Evolutionary conservation across 176 grass and related monocot species (phyloP).

Genomic region (Lolium multiflorum): DNA sequence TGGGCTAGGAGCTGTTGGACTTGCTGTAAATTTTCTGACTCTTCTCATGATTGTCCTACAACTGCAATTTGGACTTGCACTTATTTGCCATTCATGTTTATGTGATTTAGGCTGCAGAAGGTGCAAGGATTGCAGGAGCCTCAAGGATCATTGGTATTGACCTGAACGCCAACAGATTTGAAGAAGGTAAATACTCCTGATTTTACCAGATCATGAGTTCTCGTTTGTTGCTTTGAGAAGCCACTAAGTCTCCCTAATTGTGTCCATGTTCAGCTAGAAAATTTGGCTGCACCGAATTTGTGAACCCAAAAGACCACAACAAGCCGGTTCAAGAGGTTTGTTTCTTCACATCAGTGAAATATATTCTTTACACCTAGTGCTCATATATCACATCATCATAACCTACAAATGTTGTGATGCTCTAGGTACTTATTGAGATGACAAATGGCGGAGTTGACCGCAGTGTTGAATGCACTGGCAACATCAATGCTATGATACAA

Average conservation of each 20-base stretch:
- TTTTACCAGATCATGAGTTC: neutral
- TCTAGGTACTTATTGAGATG: slow-evolving; percentile 87
- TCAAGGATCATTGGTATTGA: slow-evolving; percentile 86
- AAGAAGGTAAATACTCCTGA: slow-evolving; percentile 56
- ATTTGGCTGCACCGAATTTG: slow-evolving; percentile 83
- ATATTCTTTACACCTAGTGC: neutral
- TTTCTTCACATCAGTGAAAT: neutral
- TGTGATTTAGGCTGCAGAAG: slow-evolving; percentile 68
- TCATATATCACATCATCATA: neutral
- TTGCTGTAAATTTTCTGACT: slow-evolving; percentile 61
- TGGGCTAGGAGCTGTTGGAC: slow-evolving; percentile 89
- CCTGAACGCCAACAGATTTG: slow-evolving; percentile 75
- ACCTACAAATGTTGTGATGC: neutral
- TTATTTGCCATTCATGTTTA: slow-evolving; percentile 18
- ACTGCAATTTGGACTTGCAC: neutral
- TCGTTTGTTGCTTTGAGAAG: neutral
- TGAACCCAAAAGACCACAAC: slow-evolving; percentile 77
- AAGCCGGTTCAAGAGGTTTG: slow-evolving; percentile 85
- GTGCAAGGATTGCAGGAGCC: slow-evolving; percentile 79
- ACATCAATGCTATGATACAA: slow-evolving; percentile 80
- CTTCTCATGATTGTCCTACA: neutral
- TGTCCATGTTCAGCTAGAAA: slow-evolving; percentile 63
- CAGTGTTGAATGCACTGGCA: slow-evolving; percentile 85
- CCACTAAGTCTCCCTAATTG: neutral
- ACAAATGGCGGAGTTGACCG: slow-evolving; percentile 88